phyloP scores from a whole-genome alignment of 495 filamentous ascomycete species.

The Lophiostoma macrostomum region DNA sequence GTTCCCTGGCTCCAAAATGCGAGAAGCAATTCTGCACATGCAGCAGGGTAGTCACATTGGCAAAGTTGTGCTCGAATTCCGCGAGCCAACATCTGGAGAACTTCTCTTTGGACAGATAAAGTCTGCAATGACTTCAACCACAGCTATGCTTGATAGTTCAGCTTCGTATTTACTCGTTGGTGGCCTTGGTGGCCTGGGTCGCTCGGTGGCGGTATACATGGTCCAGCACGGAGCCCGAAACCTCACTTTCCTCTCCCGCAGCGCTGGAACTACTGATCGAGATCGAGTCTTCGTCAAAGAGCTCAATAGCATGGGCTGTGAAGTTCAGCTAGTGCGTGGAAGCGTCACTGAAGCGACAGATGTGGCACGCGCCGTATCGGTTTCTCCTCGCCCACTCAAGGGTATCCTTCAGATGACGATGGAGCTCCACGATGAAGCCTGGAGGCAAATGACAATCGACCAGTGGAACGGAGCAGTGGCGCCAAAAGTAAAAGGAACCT shows the following conservation, averaged over 20 bases:
- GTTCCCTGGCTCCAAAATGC: not conserved
- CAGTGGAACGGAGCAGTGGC: not conserved
- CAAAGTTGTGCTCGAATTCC: not conserved
- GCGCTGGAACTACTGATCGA: not conserved
- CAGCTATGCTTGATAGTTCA: not conserved
- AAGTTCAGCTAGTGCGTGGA: not conserved
- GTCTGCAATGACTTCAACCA: no score
- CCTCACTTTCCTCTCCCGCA: conserved; percentile 23
- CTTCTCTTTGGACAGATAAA: no score
- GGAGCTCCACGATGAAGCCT: conserved; percentile 26
- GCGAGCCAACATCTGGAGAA: not conserved
- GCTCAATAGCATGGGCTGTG: conserved; percentile 9
- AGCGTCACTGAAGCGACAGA: not conserved
- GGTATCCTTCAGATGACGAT: conserved; percentile 34
- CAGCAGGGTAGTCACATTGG: not conserved
- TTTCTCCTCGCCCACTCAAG: conserved; percentile 11
- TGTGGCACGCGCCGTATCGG: not conserved
- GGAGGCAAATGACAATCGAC: conserved; percentile 25
- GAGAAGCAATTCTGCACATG: not conserved
- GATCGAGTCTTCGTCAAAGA: not conserved
- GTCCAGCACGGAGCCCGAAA: conserved; percentile 24
- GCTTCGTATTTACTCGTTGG: conserved; percentile 10
- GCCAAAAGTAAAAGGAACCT: conserved; percentile 20
- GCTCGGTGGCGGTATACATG: conserved; percentile 23
- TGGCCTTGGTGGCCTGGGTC: conserved; percentile 31